phyloP scores from a whole-genome alignment of 495 filamentous ascomycete species.

The Daldinia vernicosa region DNA sequence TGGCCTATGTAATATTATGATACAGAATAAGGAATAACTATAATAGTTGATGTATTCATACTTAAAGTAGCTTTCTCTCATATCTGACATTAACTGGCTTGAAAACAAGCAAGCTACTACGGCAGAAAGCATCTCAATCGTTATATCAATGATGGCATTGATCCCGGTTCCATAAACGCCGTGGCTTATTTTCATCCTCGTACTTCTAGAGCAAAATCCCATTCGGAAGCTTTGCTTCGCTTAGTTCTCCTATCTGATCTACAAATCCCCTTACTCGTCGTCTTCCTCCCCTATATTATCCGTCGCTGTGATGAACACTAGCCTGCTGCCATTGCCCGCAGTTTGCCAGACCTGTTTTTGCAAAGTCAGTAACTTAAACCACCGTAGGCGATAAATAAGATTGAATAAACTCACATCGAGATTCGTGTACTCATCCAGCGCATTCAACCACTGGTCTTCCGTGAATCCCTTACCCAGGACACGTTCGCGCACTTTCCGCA shows the following conservation, averaged over 20 bases:
- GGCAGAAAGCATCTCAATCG: conserved; percentile 21
- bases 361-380: conserved; percentile 36
- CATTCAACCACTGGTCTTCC: conserved; percentile 84
- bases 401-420: conserved; percentile 75
- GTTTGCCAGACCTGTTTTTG: conserved; percentile 89
- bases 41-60: no score
- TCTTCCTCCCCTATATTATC: conserved; percentile 47
- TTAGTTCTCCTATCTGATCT: background rate
- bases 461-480: conserved; percentile 97
- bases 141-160: conserved; percentile 10
- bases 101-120: background rate
- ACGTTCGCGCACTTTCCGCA: conserved; percentile 85
- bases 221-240: background rate
- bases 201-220: background rate
- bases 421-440: conserved; percentile 87
- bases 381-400: background rate
- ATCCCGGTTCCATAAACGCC: conserved; percentile 36
- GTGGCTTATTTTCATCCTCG: conserved; percentile 12
- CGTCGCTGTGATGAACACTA: conserved; percentile 73
- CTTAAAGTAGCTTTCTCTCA: conserved; percentile 9
- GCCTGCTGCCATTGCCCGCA: conserved; percentile 79
- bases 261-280: conserved; percentile 14
- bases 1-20: background rate
- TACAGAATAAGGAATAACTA: background rate
- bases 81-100: conserved; percentile 2